A percentile compares a stretch with the other conserved stretches of the same genome.
Evolutionary conservation across 2,329 filamentous ascomycete species (phyloP).

Genomic region (Ascocoryne sarcoides): DNA sequence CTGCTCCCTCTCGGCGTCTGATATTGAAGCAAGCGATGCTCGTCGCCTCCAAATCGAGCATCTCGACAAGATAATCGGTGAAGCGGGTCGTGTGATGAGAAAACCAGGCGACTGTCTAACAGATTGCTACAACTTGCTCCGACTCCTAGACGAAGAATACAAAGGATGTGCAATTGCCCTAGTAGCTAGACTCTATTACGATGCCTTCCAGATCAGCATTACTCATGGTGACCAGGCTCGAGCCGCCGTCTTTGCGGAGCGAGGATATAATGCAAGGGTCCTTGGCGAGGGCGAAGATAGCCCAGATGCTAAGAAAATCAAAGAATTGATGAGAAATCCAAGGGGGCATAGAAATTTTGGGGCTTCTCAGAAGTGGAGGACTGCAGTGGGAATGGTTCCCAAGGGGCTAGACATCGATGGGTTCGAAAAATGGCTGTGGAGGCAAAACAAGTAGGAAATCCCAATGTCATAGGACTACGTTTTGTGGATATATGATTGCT

Average conservation of each 20-base stretch:
- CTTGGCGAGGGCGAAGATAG: neutral
- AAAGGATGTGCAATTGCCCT: constrained; percentile 9
- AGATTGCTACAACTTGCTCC: constrained; percentile 24
- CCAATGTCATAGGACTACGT: too few relatives aligned
- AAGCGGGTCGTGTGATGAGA: constrained; percentile 18
- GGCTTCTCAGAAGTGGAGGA: constrained; percentile 5
- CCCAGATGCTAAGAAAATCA: constrained; percentile 2
- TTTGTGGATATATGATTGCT: neutral
- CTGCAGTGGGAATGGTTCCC: constrained; percentile 1
- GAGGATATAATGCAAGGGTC: constrained; percentile 20
- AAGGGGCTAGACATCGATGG: constrained; percentile 2
- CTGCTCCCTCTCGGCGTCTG: constrained; percentile 18
- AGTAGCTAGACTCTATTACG: constrained; percentile 31
- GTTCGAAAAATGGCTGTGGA: constrained; percentile 14
- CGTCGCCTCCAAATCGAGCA: constrained; percentile 23
- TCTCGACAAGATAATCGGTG: constrained; percentile 28
- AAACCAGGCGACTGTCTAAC: constrained; percentile 22
- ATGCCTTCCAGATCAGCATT: constrained; percentile 34
- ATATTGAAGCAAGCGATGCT: constrained; percentile 26
- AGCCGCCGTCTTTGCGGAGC: constrained; percentile 34
- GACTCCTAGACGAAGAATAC: constrained; percentile 20
- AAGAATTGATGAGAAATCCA: constrained; percentile 3
- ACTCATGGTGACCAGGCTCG: constrained; percentile 35
- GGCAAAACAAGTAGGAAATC: constrained; percentile 1
- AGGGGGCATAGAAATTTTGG: constrained; percentile 4